Percentiles rank a stretch among this genome's conserved stretches.
phyloP scores from a whole-genome alignment of 2,329 filamentous ascomycete species.

The Phialophora tarda region DNA sequence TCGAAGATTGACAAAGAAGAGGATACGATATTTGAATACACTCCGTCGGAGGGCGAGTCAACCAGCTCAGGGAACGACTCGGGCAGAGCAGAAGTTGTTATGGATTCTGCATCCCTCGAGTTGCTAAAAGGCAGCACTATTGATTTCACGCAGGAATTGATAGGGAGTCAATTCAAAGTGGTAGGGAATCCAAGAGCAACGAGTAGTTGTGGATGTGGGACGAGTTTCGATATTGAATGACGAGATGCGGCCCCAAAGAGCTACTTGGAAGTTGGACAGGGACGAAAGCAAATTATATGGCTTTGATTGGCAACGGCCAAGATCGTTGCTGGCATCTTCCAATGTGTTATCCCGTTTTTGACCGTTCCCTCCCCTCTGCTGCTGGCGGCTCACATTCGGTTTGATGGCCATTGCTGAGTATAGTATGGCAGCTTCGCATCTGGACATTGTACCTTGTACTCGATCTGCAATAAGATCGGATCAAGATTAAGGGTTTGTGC shows the following conservation, averaged over 20 bases:
- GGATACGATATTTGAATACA: slow-evolving; percentile 75
- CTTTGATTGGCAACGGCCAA: background rate
- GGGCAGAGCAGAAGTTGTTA: slow-evolving; percentile 75
- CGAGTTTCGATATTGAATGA: slow-evolving; percentile 91
- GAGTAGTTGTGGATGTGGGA: slow-evolving; percentile 95
- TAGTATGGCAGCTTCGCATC: background rate
- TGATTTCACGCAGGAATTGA: slow-evolving; percentile 95
- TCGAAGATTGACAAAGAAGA: slow-evolving; percentile 70
- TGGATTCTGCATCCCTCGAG: slow-evolving; percentile 86
- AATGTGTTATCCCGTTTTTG: background rate
- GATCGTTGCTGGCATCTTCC: background rate
- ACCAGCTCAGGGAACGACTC: slow-evolving; percentile 16
- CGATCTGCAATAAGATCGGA: too few species aligned
- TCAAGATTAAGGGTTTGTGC: too few species aligned
- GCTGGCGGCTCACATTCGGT: background rate
- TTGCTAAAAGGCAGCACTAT: slow-evolving; percentile 91
- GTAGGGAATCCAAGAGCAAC: slow-evolving; percentile 89
- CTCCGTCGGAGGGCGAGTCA: slow-evolving; percentile 59
- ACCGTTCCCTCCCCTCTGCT: background rate
- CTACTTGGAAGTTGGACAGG: background rate
- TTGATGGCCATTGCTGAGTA: background rate
- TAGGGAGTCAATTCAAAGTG: slow-evolving; percentile 94
- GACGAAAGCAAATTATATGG: background rate
- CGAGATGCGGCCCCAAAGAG: background rate
- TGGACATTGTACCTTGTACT: background rate